A percentile compares a stretch with the other conserved stretches of the same genome.
phyloP scores from a whole-genome alignment of 768 basidiomycete species.

The Mycena pura region DNA sequence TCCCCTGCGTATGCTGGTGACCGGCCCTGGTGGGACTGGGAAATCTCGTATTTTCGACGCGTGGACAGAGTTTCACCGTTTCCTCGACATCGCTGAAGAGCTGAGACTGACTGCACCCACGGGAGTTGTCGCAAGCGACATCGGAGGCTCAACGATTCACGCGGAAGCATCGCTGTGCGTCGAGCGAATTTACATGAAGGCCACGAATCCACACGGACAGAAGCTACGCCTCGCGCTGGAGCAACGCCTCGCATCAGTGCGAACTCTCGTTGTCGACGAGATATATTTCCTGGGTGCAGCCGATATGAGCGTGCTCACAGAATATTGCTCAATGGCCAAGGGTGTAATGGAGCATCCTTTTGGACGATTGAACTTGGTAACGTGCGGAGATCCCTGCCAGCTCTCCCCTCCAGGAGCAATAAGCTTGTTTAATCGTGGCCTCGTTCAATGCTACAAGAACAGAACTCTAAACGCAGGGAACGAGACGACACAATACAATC shows the following conservation, averaged over 20 bases:
- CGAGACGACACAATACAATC: too few species aligned
- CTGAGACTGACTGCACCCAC: constrained; percentile 27
- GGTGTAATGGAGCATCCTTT: constrained; percentile 7
- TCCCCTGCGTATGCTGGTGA: too few species aligned
- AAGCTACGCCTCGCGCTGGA: neutral
- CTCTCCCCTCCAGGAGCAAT: constrained; percentile 11
- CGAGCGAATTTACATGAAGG: constrained; percentile 8
- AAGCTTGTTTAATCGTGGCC: too few species aligned
- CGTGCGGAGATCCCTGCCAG: too few species aligned
- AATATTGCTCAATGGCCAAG: constrained; percentile 12
- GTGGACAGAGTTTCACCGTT: too few species aligned
- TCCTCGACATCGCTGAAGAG: too few species aligned
- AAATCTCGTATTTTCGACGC: too few species aligned
- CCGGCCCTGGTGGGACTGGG: too few species aligned
- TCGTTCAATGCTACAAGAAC: too few species aligned
- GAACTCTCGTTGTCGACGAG: constrained; percentile 7
- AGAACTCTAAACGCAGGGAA: too few species aligned
- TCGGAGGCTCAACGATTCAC: constrained; percentile 29
- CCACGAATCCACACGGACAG: neutral
- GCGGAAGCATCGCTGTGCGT: constrained; percentile 23
- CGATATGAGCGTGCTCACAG: constrained; percentile 2
- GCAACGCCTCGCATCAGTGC: neutral
- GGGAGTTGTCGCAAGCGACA: constrained; percentile 31
- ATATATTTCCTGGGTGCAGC: constrained; percentile 10
- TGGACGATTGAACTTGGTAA: constrained; percentile 6